These are phyloP conservation scores for Plasmodium relictum DNA, from an alignment of 169 alveolate species.

Conservation along the genomic window DNA sequence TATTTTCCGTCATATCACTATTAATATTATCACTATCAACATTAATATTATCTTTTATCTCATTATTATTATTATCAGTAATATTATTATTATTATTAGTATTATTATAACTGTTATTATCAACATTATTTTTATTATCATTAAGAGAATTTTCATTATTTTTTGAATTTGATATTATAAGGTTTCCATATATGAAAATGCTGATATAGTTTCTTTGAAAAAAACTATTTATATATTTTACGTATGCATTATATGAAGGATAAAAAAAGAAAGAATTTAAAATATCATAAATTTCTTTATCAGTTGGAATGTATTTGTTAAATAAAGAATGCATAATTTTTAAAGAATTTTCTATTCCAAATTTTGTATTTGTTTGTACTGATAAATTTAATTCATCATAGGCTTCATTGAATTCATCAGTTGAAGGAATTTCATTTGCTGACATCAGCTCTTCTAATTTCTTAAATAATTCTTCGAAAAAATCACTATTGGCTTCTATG, in stretches of 20 bases:
- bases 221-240: conserved; percentile 28
- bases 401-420: conserved; percentile 65
- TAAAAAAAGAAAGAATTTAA: conserved; percentile 60
- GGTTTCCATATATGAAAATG: conserved; percentile 71
- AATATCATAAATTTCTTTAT: conserved; percentile 57
- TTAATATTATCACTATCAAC: neutral
- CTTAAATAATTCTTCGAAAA: conserved; percentile 44
- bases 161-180: conserved; percentile 17
- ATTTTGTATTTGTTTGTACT: conserved; percentile 13
- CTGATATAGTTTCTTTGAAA: conserved; percentile 65
- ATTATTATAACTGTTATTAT: neutral
- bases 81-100: neutral
- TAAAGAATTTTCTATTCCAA: conserved; percentile 38
- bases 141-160: conserved; percentile 20
- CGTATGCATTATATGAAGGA: conserved; percentile 60
- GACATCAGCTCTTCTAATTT: conserved; percentile 48
- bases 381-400: conserved; percentile 47
- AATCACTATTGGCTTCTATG: conserved; percentile 45
- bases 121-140: conserved; percentile 7
- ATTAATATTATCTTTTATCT: neutral
- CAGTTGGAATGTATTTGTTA: conserved; percentile 58
- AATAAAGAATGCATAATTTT: conserved; percentile 67
- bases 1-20: neutral
- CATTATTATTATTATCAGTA: neutral
- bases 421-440: conserved; percentile 40